phyloP scores from a whole-genome alignment of 148 eudicot species.

The Silene latifolia region DNA sequence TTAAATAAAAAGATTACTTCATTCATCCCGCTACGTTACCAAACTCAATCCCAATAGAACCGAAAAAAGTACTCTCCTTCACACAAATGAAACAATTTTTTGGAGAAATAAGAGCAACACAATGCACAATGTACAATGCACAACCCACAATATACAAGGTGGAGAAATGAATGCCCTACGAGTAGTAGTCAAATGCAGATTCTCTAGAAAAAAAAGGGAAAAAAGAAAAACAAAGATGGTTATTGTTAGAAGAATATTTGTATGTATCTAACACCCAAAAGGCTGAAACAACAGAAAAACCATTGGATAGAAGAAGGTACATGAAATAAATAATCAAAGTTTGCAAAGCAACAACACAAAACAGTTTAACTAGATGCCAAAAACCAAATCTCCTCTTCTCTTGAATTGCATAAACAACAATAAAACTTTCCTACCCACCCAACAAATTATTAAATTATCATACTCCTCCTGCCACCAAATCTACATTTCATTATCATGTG shows the following conservation, averaged over 20 bases:
- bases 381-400: conserved; percentile 25
- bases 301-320: conserved; percentile 22
- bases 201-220: neutral
- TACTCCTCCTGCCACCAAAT: conserved; percentile 16
- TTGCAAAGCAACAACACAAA: conserved; percentile 17
- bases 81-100: neutral
- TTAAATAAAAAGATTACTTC: neutral
- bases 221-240: neutral
- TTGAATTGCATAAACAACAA: conserved; percentile 15
- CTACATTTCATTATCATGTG: conserved; percentile 9
- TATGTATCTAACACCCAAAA: conserved; percentile 23
- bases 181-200: conserved; percentile 7
- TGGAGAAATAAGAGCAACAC: neutral
- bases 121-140: conserved; percentile 21
- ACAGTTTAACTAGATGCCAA: conserved; percentile 30
- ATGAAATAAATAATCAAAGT: neutral
- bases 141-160: conserved; percentile 3
- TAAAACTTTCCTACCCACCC: conserved; percentile 8
- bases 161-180: conserved; percentile 8
- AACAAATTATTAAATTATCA: conserved; percentile 10
- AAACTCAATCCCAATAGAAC: neutral
- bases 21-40: neutral
- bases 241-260: conserved; percentile 28
- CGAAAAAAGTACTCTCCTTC: neutral
- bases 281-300: conserved; percentile 27